These are phyloP conservation scores for Malassezia brasiliensis DNA, from an alignment of 1,284 basidiomycete genomes.

Conservation along the genomic window DNA sequence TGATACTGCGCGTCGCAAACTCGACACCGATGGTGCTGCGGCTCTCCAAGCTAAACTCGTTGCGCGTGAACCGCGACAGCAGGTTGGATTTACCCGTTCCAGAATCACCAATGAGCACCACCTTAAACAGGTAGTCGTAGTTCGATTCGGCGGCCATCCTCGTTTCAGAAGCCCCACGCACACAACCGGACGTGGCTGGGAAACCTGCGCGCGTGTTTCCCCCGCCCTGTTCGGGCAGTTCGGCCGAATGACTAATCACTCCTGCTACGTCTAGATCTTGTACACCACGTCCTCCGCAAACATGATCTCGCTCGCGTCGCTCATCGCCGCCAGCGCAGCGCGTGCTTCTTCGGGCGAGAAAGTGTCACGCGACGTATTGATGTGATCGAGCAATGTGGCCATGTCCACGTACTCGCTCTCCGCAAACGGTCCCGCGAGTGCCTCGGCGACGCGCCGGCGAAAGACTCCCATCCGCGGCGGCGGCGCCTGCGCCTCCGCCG, in stretches of 20 bases:
- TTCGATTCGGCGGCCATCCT: constrained; percentile 42
- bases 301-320: constrained; percentile 75
- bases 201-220: neutral
- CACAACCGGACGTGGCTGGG: neutral
- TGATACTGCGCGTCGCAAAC: constrained; percentile 91
- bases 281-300: constrained; percentile 55
- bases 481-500: constrained; percentile 18
- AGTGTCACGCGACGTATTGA: constrained; percentile 66
- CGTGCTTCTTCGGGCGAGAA: constrained; percentile 74
- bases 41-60: constrained; percentile 97
- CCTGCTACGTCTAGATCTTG: constrained; percentile 7
- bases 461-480: constrained; percentile 19
- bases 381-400: constrained; percentile 60
- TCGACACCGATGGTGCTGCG: constrained; percentile 95
- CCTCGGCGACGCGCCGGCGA: constrained; percentile 58
- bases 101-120: constrained; percentile 92
- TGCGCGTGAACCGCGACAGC: constrained; percentile 69
- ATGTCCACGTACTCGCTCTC: constrained; percentile 63
- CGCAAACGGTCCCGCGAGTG: constrained; percentile 49
- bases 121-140: constrained; percentile 46
- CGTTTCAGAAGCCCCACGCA: neutral
- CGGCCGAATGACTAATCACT: constrained; percentile 8
- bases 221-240: neutral
- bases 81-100: constrained; percentile 85
- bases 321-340: constrained; percentile 56